Evolutionary conservation across 2,329 filamentous ascomycete genomes (phyloP), one percentile per base, ranked within the genome.

Genomic region (Pseudocercospora pini-densiflorae): DNA sequence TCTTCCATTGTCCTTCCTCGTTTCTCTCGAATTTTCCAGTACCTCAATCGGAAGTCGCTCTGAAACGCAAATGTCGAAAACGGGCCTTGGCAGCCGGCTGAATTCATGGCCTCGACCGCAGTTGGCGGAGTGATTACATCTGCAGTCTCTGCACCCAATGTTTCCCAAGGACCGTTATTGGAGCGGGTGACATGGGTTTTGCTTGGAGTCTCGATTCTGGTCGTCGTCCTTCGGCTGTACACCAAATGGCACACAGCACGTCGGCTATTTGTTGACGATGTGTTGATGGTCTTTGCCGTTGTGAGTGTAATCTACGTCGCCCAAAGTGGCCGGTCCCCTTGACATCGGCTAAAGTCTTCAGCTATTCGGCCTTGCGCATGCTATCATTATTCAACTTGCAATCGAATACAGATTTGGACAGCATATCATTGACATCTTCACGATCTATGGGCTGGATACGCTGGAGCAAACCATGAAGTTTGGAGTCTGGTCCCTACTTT

Each of bases 231-330:
- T 2, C 64, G 74, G 23, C 55, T 74, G 2, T 69, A 64, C 23
- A 64, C 70, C 57, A 77, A 77, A 61, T 60, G 66, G 21, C 63
- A 61, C 23, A 71, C 65, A 6, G 70, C 74, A 16, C 65, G 67
- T n/a, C 65, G 71, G 31, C 58, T 76, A 3, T 76, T 73, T 57
- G 65, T 68, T 55, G 75, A 76, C 59, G 75, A 77, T 67, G 62
- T 51, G 3, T 54, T 76, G 10, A 74, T 76, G 70, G 21, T 70
- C 6, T 16, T 71, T 7, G 72, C 73, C 16, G 31, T 72, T 62
- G 68, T 73, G 57, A 43, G 65, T 27, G 5, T 5, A 27, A 24
- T 43, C 12, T 9, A 19, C 16, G 5, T 5, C 27, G 21, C 45
- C 12, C 2, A 12, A 40, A 54, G 57, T 57, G 71, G 71, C 21